Percentiles rank a stretch among this genome's conserved stretches.
Evolutionary conservation across 768 basidiomycete species (phyloP).

Genomic region (Hygrophorus pudorinus): DNA sequence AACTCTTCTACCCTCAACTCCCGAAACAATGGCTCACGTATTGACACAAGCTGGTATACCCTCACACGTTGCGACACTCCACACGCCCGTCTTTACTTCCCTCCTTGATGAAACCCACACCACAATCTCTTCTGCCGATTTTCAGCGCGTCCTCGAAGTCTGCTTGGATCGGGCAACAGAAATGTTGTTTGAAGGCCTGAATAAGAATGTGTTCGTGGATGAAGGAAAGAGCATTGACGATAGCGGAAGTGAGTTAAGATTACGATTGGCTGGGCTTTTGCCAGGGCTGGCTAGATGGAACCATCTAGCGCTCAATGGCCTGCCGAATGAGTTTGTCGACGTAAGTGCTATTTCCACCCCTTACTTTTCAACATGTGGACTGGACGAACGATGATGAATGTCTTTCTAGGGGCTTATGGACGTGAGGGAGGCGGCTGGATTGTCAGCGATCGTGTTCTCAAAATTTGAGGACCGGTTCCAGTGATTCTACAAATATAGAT

Average conservation of each 20-base stretch:
- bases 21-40: slow-evolving; percentile 59
- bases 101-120: slow-evolving; percentile 63
- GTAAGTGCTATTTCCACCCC: slow-evolving; percentile 35
- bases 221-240: slow-evolving; percentile 13
- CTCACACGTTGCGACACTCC: slow-evolving; percentile 18
- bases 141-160: slow-evolving; percentile 58
- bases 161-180: slow-evolving; percentile 63
- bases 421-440: slow-evolving; percentile 51
- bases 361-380: not conserved
- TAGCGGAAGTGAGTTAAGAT: slow-evolving; percentile 32
- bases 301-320: slow-evolving; percentile 49
- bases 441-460: slow-evolving; percentile 67
- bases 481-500: not conserved
- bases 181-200: slow-evolving; percentile 53
- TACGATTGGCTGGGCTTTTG: slow-evolving; percentile 69
- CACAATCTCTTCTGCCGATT: slow-evolving; percentile 59
- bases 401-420: slow-evolving; percentile 45
- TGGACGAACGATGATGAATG: not conserved
- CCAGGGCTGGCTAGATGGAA: slow-evolving; percentile 79
- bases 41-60: slow-evolving; percentile 53
- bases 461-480: slow-evolving; percentile 49
- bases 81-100: slow-evolving; percentile 42
- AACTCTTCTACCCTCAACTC: slow-evolving; percentile 66
- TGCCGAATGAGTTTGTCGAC: slow-evolving; percentile 78
- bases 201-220: slow-evolving; percentile 48